These are phyloP conservation scores for Geotrichum reessii DNA, from an alignment of 1,139 yeast species.

Conservation along the genomic window DNA sequence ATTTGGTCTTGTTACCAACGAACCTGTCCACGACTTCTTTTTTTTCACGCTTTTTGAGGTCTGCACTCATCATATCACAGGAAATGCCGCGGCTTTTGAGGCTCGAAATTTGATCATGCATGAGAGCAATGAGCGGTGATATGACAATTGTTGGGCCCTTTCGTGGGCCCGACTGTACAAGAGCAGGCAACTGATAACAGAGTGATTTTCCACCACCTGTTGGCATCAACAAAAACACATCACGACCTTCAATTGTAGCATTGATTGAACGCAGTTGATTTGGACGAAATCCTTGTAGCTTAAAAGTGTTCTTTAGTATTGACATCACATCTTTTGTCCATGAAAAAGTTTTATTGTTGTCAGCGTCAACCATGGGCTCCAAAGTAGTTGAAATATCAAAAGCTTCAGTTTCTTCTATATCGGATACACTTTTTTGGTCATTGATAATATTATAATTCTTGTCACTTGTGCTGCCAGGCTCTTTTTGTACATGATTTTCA, in stretches of 20 bases:
- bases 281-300: slow-evolving; percentile 61
- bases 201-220: slow-evolving; percentile 98
- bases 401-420: slow-evolving; percentile 7
- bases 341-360: slow-evolving; percentile 33
- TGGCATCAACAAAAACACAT: slow-evolving; percentile 95
- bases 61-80: slow-evolving; percentile 88
- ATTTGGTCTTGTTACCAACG: slow-evolving; percentile 56
- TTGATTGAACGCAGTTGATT: slow-evolving; percentile 85
- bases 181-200: slow-evolving; percentile 93
- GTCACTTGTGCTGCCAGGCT: not conserved
- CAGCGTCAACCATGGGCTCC: not conserved
- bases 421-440: slow-evolving; percentile 6
- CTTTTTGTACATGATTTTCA: not conserved
- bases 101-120: slow-evolving; percentile 96
- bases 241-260: slow-evolving; percentile 73
- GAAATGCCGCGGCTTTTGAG: slow-evolving; percentile 57
- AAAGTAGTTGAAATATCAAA: not conserved
- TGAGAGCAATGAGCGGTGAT: slow-evolving; percentile 88
- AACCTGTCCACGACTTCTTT: slow-evolving; percentile 58
- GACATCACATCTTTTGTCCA: slow-evolving; percentile 65
- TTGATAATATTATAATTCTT: not conserved
- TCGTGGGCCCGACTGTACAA: slow-evolving; percentile 63
- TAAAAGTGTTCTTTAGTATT: slow-evolving; percentile 55
- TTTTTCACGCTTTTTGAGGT: slow-evolving; percentile 51
- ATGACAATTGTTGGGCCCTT: slow-evolving; percentile 85